Evolutionary conservation across 1,139 yeast species (phyloP), one percentile per base, ranked within the genome.

Genomic region (Tardiomyces digboiensis): DNA sequence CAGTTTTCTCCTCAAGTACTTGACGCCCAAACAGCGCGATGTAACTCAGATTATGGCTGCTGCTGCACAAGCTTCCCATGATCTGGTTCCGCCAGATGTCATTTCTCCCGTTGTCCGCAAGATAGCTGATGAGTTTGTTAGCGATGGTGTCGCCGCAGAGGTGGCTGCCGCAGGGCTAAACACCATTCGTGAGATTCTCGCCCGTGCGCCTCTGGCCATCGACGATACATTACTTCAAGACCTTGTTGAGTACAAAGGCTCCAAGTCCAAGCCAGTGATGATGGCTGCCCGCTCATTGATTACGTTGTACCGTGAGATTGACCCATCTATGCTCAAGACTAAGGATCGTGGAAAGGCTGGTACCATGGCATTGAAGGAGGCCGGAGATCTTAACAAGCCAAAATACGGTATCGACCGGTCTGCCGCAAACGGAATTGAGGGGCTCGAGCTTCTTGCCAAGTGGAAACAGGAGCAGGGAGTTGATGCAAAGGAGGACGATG

Each of bases 31-130:
- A 63, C 97, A 91, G 66, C 72, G 80, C 47, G 85, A 89, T 56
- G 98, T 91, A 41, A 93, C 99, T 1, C 95, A 88, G 65, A 81
- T 91, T 50, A 77, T 91, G 85, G 97, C 98, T 12, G 95, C 97
- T 3, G 75, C 86, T 42, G 99, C 97, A 0, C 98, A 93, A 67
- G 88, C 97, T 0, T 78, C 95, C 23, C 99, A 91, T 61, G 97
- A 93, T 58, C 72, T 89, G 58, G 96, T 91, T 7, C 98, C 99
- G 26, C 98, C 98, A 1, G 98, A 93, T 61, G 78, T 80, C 13
- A 77, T 91, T 46, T 70, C 75, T 41, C 80, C 83, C 42, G 78
- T 91, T 52, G 82, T 91, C 8, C 76, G 95, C 48, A 91, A 89
- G 61, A 81, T 91, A 55, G 97, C 98, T 2, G 95, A 91, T 65